Conservation (phyloP, 116 monocot genomes). For the Iris pallida region DNA sequence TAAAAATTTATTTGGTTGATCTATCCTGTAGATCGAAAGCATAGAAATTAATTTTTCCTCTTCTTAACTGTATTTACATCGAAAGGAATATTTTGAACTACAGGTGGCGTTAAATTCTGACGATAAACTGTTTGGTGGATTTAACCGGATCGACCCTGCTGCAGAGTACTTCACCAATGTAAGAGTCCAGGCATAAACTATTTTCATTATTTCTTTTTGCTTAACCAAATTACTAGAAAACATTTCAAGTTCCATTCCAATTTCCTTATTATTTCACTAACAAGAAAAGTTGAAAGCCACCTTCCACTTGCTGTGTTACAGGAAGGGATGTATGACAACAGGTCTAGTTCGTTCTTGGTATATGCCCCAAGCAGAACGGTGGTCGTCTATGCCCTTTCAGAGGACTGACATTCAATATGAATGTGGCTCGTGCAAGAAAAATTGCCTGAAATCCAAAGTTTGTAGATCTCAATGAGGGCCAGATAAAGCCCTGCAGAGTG, state of each 20-base stretch:
- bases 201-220: background rate
- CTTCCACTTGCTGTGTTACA: conserved; percentile 15
- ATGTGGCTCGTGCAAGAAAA: too few species aligned
- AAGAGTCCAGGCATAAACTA: conserved; percentile 16
- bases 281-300: too few species aligned
- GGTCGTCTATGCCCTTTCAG: conserved; percentile 57
- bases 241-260: too few species aligned
- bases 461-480: too few species aligned
- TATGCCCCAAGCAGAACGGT: conserved; percentile 79
- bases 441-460: too few species aligned
- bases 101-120: conserved; percentile 80
- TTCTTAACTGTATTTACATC: too few species aligned
- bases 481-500: too few species aligned
- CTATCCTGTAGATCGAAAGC: too few species aligned
- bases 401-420: conserved; percentile 15
- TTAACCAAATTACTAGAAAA: too few species aligned
- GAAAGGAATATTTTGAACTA: background rate
- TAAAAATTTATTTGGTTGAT: too few species aligned
- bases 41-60: too few species aligned
- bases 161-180: conserved; percentile 76
- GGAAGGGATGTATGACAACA: conserved; percentile 62
- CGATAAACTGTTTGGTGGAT: conserved; percentile 73
- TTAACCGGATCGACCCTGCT: conserved; percentile 51
- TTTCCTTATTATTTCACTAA: too few species aligned
- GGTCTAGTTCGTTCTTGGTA: conserved; percentile 60